Conservation (phyloP, 2,329 filamentous ascomycete species). For the Aspergillus ruber region DNA sequence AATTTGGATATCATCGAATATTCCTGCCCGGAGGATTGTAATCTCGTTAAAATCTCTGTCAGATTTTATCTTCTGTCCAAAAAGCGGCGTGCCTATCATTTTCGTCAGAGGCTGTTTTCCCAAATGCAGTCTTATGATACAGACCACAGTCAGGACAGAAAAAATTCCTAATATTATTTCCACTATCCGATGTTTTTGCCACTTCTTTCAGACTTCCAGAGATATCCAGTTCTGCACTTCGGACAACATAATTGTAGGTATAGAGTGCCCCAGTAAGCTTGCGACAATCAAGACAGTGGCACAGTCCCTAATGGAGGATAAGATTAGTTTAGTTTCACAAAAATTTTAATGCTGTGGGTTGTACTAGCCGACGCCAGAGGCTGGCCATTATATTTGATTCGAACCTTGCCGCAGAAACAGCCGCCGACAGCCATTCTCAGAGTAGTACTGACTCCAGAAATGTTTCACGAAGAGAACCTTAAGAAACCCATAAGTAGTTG, state of each 20-base stretch:
- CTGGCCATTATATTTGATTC: constrained; percentile 26
- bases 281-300: constrained; percentile 35
- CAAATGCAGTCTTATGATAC: constrained; percentile 4
- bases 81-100: constrained; percentile 22
- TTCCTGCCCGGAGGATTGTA: constrained; percentile 29
- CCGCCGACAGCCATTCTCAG: constrained; percentile 24
- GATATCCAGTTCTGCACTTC: constrained; percentile 21
- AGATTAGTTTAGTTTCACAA: constrained; percentile 4
- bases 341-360: not conserved
- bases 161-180: constrained; percentile 29
- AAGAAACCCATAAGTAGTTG: not conserved
- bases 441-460: not conserved
- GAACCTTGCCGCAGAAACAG: constrained; percentile 33
- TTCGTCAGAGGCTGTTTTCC: constrained; percentile 4
- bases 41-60: constrained; percentile 16
- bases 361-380: constrained; percentile 23
- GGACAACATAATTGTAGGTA: constrained; percentile 26
- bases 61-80: constrained; percentile 16
- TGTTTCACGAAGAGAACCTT: not conserved
- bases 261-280: constrained; percentile 30
- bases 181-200: constrained; percentile 29
- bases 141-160: constrained; percentile 34
- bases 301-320: constrained; percentile 22
- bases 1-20: constrained; percentile 25
- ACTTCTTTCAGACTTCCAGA: constrained; percentile 29